These are phyloP conservation scores for Populus trichocarpa DNA, from an alignment of 441 rosid species.

Conservation along the genomic window DNA sequence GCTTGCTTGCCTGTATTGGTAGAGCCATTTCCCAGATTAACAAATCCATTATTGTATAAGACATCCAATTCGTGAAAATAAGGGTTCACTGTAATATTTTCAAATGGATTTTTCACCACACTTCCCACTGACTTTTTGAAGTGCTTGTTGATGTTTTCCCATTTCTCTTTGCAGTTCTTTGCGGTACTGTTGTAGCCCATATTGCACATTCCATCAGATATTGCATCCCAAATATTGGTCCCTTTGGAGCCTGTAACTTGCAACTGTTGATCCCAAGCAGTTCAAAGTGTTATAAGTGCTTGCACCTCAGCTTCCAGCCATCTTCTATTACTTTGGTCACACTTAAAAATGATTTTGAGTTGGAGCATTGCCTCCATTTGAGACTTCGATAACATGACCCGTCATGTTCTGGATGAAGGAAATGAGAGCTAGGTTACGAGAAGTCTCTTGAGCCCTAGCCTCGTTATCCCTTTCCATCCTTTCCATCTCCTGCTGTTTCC, in stretches of 20 bases:
- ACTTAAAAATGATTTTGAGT: conserved; percentile 19
- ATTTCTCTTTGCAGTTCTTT: conserved; percentile 80
- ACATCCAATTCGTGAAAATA: conserved; percentile 53
- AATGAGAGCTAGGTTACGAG: conserved; percentile 55
- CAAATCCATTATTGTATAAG: conserved; percentile 36
- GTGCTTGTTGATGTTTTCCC: conserved; percentile 84
- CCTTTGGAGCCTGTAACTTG: conserved; percentile 30
- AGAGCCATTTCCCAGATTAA: conserved; percentile 18
- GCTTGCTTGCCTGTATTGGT: conserved; percentile 8
- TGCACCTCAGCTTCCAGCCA: conserved; percentile 85
- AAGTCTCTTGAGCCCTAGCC: conserved; percentile 48
- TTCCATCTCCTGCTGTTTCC: conserved; percentile 68
- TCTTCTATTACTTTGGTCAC: conserved; percentile 34
- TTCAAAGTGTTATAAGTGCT: conserved; percentile 57
- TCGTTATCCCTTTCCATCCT: conserved; percentile 58
- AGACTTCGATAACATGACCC: conserved; percentile 40
- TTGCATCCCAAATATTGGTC: conserved; percentile 55
- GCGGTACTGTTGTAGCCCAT: conserved; percentile 62
- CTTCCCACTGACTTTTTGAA: conserved; percentile 46
- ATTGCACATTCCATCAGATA: conserved; percentile 52
- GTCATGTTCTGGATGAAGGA: conserved; percentile 45
- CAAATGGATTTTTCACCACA: conserved; percentile 43
- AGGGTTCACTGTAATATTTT: conserved; percentile 39
- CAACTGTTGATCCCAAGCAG: conserved; percentile 41
- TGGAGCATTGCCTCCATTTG: conserved; percentile 18